A percentile compares a stretch with the other conserved stretches of the same genome.
Conservation (phyloP, 345 rosid genomes). For the Pistacia atlantica region DNA sequence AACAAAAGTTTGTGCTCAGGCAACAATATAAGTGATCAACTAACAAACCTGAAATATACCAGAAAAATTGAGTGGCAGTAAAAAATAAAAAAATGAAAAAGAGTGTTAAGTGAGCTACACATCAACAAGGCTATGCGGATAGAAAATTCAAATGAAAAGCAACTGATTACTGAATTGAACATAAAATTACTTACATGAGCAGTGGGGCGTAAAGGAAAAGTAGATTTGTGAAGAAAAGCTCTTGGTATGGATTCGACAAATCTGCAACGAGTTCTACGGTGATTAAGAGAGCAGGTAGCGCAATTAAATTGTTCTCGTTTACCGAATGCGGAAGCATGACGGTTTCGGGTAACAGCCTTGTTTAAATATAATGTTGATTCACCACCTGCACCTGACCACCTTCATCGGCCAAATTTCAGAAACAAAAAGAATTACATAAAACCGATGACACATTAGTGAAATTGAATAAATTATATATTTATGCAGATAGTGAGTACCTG, state of each 20-base stretch:
- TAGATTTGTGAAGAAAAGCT: conserved; percentile 63
- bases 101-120: too few species aligned
- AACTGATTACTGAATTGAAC: too few species aligned
- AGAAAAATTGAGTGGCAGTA: not conserved
- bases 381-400: conserved; percentile 36
- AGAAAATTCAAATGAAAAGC: too few species aligned
- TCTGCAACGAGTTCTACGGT: conserved; percentile 36
- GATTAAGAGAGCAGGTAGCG: conserved; percentile 45
- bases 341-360: conserved; percentile 43
- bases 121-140: too few species aligned
- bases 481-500: not conserved
- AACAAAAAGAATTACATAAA: not conserved
- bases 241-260: conserved; percentile 37
- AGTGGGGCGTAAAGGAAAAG: conserved; percentile 40
- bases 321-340: conserved; percentile 32
- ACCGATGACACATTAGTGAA: not conserved
- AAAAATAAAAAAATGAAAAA: too few species aligned
- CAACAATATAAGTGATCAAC: not conserved
- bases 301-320: conserved; percentile 38
- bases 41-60: not conserved
- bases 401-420: conserved; percentile 29
- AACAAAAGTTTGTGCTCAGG: not conserved
- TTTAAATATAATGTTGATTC: conserved; percentile 28
- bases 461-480: not conserved
- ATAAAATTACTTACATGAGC: conserved; percentile 6